phyloP scores from a whole-genome alignment of 148 eudicot genomes.

The Polygonum maritimum region DNA sequence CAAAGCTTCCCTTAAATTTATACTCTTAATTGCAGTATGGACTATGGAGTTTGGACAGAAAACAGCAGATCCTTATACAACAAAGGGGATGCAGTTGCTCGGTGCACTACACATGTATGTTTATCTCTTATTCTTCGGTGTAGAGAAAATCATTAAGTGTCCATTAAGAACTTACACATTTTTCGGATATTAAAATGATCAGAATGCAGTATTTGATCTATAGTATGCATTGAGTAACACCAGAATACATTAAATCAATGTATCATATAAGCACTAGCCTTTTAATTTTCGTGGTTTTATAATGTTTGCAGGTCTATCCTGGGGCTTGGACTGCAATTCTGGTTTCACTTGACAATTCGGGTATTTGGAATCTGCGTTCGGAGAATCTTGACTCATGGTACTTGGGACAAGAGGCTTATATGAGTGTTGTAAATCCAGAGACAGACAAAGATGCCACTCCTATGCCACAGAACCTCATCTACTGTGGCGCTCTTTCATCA shows the following conservation, averaged over 20 bases:
- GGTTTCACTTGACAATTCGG: constrained; percentile 81
- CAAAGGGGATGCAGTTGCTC: constrained; percentile 96
- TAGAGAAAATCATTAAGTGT: neutral
- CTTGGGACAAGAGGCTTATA: constrained; percentile 81
- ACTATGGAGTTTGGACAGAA: constrained; percentile 86
- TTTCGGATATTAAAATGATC: too few relatives aligned
- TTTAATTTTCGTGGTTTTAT: too few relatives aligned
- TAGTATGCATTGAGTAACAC: too few relatives aligned
- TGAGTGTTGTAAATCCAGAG: constrained; percentile 72
- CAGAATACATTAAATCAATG: too few relatives aligned
- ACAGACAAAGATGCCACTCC: constrained; percentile 45
- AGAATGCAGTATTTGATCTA: too few relatives aligned
- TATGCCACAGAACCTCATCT: constrained; percentile 72
- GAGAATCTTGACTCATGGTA: constrained; percentile 88
- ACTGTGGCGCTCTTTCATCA: constrained; percentile 63
- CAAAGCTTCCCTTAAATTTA: neutral
- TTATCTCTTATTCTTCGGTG: neutral
- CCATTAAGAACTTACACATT: too few relatives aligned
- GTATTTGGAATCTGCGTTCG: constrained; percentile 93
- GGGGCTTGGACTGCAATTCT: constrained; percentile 97
- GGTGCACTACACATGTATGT: constrained; percentile 76
- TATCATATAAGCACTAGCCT: too few relatives aligned
- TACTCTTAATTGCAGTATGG: constrained; percentile 51
- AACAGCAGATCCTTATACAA: constrained; percentile 76
- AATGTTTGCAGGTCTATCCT: constrained; percentile 68